A percentile compares a stretch with the other conserved stretches of the same genome.
Conservation (phyloP, 345 rosid species). For the Arabidopsis thaliana region DNA sequence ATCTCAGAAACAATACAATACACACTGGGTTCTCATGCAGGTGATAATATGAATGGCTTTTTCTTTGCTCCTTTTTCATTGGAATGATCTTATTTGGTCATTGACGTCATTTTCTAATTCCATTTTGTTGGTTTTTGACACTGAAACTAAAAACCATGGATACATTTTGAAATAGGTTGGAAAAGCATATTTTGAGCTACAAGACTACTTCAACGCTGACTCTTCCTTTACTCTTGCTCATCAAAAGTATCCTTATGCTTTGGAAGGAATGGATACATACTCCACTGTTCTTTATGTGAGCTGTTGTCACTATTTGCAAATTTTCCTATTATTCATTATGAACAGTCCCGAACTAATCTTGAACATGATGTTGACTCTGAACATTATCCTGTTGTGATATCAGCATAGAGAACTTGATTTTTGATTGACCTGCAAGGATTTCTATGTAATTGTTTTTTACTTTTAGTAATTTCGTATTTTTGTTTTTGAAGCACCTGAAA, state of each 20-base stretch:
- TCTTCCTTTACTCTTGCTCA: constrained; percentile 60
- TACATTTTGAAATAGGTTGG: constrained; percentile 58
- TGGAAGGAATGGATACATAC: constrained; percentile 68
- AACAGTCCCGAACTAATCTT: not conserved
- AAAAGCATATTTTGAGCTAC: constrained; percentile 63
- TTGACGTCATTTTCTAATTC: constrained; percentile 10
- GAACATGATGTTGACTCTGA: constrained; percentile 22
- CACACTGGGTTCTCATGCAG: constrained; percentile 60
- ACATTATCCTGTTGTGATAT: constrained; percentile 4
- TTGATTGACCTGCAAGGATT: not conserved
- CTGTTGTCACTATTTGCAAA: constrained; percentile 21
- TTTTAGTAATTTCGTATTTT: not conserved
- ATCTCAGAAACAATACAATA: constrained; percentile 80
- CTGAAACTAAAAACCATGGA: constrained; percentile 29
- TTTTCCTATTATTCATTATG: constrained; percentile 13
- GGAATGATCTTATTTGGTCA: not conserved
- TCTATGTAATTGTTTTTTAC: constrained; percentile 3
- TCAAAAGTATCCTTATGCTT: constrained; percentile 56
- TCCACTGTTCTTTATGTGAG: constrained; percentile 77
- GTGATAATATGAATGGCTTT: constrained; percentile 28
- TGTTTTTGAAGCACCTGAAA: constrained; percentile 76
- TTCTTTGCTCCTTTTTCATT: not conserved
- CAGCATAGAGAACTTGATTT: constrained; percentile 6
- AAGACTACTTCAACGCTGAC: constrained; percentile 66
- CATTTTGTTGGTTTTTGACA: not conserved